Conservation (phyloP, 179 eudicot species). For the Beta corolliflora region DNA sequence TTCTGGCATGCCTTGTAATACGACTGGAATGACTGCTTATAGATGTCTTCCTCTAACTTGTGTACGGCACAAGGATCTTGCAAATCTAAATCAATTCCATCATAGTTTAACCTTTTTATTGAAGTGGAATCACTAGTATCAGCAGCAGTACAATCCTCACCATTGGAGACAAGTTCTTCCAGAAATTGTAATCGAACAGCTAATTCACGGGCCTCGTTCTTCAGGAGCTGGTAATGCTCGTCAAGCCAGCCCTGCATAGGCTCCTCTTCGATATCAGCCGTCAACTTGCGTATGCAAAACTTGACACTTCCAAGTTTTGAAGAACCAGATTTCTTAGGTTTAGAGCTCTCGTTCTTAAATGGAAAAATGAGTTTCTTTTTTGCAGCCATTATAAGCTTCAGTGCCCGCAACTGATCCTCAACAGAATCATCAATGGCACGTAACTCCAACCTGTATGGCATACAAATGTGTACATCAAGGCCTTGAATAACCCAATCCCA, state of each 20-base stretch:
- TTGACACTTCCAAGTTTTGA: conserved; percentile 72
- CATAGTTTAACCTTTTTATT: conserved; percentile 45
- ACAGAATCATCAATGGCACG: conserved; percentile 98
- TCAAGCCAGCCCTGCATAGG: conserved; percentile 99
- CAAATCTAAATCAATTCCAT: conserved; percentile 66
- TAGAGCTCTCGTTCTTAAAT: conserved; percentile 58
- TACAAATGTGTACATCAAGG: conserved; percentile 86
- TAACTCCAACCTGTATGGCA: conserved; percentile 91
- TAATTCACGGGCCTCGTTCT: conserved; percentile 87
- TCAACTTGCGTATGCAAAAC: conserved; percentile 77
- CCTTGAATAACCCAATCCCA: conserved; percentile 99
- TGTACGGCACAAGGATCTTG: conserved; percentile 57
- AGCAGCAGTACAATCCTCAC: conserved; percentile 43
- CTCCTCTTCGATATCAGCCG: conserved; percentile 96
- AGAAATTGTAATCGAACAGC: conserved; percentile 91
- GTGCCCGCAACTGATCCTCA: conserved; percentile 93
- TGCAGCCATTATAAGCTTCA: conserved; percentile 84
- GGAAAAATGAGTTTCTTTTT: conserved; percentile 68
- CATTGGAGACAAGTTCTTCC: conserved; percentile 58
- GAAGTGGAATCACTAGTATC: conserved; percentile 52
- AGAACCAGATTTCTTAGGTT: conserved; percentile 64
- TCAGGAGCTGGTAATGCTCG: conserved; percentile 85
- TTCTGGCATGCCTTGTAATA: conserved; percentile 85
- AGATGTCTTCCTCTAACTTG: conserved; percentile 73
- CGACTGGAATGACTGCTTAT: conserved; percentile 76